Evolutionary conservation across 2,329 filamentous ascomycete species (phyloP), one percentile per base, ranked within the genome.

Genomic region (Fusarium sp.): DNA sequence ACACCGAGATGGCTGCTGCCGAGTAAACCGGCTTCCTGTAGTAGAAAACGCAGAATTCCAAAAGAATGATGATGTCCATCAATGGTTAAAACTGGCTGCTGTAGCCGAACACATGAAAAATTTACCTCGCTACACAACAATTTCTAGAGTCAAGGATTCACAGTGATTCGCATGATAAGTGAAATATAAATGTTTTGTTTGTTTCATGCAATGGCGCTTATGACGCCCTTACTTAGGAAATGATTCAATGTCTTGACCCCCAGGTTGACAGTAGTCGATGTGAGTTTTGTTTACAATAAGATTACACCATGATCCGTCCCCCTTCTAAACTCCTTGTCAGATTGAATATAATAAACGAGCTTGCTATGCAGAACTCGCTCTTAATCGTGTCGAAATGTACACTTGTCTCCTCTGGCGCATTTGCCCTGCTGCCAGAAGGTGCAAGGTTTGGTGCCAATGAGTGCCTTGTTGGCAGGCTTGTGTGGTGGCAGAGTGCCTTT

Each of bases 381-480:
- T 66, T 58, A 81, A 50, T 92, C 90, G 75, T 94, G 91, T 58
- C 91, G 85, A 78, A 91, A 94, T 3, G 91, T 93, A 81, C 91
- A 93, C 73, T 89, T 89, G 36, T 91, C 90, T 22, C 91, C 91
- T 76, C 92, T 90, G 8, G 87, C 88, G 79, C 91, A 93, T 75
- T 90, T 90, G 15, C 91, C 91, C 75, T 91, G 87, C 60, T 87
- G 85, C 83, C 85, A 93, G 77, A 92, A 94, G 20, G 86, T 86
- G 77, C 91, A 93, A 7, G 90, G 85, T 74, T 91, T 89, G 43
- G 90, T 91, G 57, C 89, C 88, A 49, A 89, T 88, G 15, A 89
- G 81, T 15, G 85, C 84, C 62, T 84, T 86, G 73, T 91, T 88
- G 66, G 78, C 80, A 18, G 81, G 80, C 59, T 83, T 80, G 62